Evolutionary conservation across 129 eudicot genomes (phyloP).

Genomic region (Tagetes patula): DNA sequence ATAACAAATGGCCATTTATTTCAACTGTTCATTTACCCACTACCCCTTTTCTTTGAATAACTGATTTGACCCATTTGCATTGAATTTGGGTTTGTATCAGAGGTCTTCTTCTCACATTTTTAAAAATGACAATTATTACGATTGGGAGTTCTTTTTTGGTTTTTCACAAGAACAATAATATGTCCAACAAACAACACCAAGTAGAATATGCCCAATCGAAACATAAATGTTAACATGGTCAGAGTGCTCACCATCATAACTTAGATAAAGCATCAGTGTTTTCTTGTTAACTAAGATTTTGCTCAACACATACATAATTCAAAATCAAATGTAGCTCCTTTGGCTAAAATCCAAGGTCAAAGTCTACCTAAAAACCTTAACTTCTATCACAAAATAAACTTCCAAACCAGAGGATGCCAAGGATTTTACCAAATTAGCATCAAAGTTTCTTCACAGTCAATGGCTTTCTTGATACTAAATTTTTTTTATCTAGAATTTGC

Average conservation of each 20-base stretch:
- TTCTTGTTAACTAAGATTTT: neutral
- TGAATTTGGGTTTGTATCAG: too few species aligned
- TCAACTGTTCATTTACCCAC: too few species aligned
- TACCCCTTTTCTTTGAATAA: too few species aligned
- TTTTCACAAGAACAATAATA: neutral
- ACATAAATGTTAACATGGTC: neutral
- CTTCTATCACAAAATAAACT: neutral
- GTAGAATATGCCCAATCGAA: neutral
- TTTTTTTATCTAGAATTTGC: neutral
- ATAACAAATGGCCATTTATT: too few species aligned
- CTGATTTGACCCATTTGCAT: too few species aligned
- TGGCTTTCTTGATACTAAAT: neutral
- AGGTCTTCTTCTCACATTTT: neutral
- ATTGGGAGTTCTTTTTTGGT: neutral
- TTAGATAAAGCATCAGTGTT: neutral
- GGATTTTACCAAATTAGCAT: neutral
- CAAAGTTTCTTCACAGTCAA: neutral
- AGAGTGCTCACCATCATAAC: neutral
- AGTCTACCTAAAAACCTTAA: neutral
- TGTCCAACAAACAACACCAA: neutral
- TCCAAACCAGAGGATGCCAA: neutral
- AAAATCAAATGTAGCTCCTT: slow-evolving; percentile 1
- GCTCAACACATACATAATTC: neutral
- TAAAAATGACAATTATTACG: neutral
- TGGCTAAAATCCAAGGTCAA: neutral